Conservation (phyloP, 495 filamentous ascomycete species). For the Aspergillus conjunctus region DNA sequence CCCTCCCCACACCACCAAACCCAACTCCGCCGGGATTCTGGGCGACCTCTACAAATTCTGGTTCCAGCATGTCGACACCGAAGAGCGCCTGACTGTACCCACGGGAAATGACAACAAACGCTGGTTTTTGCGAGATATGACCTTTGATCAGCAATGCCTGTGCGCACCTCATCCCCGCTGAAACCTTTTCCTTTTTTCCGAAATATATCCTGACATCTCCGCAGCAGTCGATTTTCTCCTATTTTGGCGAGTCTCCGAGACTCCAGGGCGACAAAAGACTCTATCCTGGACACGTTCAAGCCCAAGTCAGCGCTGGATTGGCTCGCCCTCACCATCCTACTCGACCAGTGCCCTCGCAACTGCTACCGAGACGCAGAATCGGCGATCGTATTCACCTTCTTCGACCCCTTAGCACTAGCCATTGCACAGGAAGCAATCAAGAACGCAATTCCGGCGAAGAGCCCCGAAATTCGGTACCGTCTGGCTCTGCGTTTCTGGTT, state of each 20-base stretch:
- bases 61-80: slow-evolving; percentile 13
- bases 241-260: not conserved
- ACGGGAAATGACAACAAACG: not conserved
- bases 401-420: slow-evolving; percentile 33
- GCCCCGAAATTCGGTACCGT: slow-evolving; percentile 29
- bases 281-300: slow-evolving; percentile 29
- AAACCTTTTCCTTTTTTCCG: not conserved
- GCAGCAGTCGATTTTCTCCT: not conserved
- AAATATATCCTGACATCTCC: not conserved
- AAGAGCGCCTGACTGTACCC: slow-evolving; percentile 9
- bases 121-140: slow-evolving; percentile 32
- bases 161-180: slow-evolving; percentile 24
- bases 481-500: slow-evolving; percentile 38
- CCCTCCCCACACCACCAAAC: not conserved
- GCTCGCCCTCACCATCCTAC: slow-evolving; percentile 31
- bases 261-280: slow-evolving; percentile 17
- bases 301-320: slow-evolving; percentile 25
- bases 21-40: not conserved
- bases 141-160: slow-evolving; percentile 33
- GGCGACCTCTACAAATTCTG: slow-evolving; percentile 4
- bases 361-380: slow-evolving; percentile 36
- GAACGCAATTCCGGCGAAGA: slow-evolving; percentile 17
- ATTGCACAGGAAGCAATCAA: slow-evolving; percentile 30
- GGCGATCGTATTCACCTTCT: slow-evolving; percentile 32
- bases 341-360: slow-evolving; percentile 39